A percentile compares a stretch with the other conserved stretches of the same genome.
Conservation (phyloP, 139 green algal species). For the Medakamo hakoo region DNA sequence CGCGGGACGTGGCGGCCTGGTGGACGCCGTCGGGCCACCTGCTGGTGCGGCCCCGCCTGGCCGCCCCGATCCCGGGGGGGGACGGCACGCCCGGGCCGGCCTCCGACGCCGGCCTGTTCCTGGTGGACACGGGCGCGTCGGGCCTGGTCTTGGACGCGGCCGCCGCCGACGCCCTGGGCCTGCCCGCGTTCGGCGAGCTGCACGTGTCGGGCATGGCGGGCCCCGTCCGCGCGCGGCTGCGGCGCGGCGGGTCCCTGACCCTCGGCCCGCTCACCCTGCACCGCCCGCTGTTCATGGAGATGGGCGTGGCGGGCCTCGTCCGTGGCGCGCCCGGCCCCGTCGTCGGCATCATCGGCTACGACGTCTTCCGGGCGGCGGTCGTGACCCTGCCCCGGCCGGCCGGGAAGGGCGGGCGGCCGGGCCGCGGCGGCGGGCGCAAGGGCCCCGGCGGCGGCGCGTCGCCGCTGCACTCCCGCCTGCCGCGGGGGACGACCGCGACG, state of each 20-base stretch:
- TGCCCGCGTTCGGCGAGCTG: conserved; percentile 16
- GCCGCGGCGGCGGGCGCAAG: neutral
- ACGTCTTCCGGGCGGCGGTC: conserved; percentile 28
- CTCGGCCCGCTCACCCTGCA: conserved; percentile 20
- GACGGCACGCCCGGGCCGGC: conserved; percentile 8
- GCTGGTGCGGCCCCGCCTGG: conserved; percentile 15
- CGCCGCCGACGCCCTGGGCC: conserved; percentile 12
- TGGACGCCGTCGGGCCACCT: conserved; percentile 21
- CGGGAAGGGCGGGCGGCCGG: neutral
- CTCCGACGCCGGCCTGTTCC: conserved; percentile 19
- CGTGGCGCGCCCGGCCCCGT: conserved; percentile 23
- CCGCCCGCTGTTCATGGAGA: conserved; percentile 23
- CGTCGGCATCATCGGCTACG: conserved; percentile 37
- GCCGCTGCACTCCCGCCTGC: conserved; percentile 2
- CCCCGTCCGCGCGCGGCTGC: conserved; percentile 12
- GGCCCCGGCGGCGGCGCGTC: neutral
- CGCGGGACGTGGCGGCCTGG: conserved; percentile 11
- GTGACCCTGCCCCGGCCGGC: conserved; percentile 14
- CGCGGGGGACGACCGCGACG: neutral
- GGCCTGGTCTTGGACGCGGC: conserved; percentile 22
- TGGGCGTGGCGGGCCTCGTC: conserved; percentile 19
- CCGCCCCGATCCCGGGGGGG: too few relatives aligned
- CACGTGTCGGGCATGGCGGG: conserved; percentile 8
- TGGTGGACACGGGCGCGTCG: conserved; percentile 22
- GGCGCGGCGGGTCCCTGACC: conserved; percentile 7